These are phyloP conservation scores for Metarhizium anisopliae DNA, from an alignment of 2,329 filamentous ascomycete species.

Conservation along the genomic window DNA sequence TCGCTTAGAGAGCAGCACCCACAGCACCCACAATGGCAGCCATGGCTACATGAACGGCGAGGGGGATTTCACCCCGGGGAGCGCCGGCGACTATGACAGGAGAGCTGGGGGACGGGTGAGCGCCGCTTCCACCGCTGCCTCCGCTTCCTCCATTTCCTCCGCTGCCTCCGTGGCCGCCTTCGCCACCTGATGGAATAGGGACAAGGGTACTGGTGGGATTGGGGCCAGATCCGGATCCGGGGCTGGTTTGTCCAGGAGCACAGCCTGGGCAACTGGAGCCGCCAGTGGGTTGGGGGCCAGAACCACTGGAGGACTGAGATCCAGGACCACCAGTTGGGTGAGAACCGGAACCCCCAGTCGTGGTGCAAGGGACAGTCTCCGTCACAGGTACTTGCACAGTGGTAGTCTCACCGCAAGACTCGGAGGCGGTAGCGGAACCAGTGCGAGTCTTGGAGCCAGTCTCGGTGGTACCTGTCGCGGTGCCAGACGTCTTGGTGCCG, in stretches of 20 bases:
- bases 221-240: neutral
- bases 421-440: neutral
- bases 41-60: neutral
- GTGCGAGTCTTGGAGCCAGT: neutral
- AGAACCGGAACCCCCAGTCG: neutral
- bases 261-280: neutral
- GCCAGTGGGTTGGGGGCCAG: neutral
- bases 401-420: neutral
- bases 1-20: neutral
- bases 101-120: neutral
- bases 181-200: neutral
- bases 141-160: neutral
- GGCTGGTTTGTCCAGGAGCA: neutral
- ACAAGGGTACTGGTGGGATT: neutral
- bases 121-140: neutral
- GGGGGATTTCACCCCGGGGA: neutral
- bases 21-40: neutral
- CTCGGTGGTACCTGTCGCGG: neutral
- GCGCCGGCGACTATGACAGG: slow-evolving; percentile 2
- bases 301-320: neutral
- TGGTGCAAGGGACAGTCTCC: neutral
- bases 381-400: neutral
- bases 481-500: neutral
- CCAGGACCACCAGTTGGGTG: slow-evolving; percentile 1
- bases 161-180: neutral